Conservation (phyloP, 306 rosid genomes). For the Sicyos edulis region DNA sequence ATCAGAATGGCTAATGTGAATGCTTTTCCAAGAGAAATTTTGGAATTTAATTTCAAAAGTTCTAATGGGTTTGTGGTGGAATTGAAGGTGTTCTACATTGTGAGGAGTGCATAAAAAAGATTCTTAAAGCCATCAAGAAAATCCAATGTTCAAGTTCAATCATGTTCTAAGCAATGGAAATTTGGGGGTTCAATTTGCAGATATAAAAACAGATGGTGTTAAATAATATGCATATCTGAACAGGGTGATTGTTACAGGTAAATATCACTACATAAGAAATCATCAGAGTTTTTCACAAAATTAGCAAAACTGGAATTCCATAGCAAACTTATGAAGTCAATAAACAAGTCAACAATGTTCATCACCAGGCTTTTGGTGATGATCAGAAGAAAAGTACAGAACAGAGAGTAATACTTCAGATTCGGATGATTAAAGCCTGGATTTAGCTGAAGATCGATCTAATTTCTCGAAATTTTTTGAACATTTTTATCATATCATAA, state of each 20-base stretch:
- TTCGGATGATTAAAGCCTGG: too few relatives aligned
- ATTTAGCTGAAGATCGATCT: background rate
- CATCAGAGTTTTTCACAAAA: conserved; percentile 55
- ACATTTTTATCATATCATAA: conserved; percentile 1
- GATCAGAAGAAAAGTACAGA: too few relatives aligned
- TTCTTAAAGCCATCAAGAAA: too few relatives aligned
- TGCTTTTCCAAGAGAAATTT: background rate
- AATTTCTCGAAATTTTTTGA: background rate
- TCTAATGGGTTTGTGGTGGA: conserved; percentile 47
- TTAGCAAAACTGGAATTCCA: conserved; percentile 48
- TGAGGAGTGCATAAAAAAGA: conserved; percentile 68
- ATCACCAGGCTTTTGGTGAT: background rate
- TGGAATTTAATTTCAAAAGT: background rate
- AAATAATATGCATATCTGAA: conserved; percentile 52
- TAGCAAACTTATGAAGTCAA: conserved; percentile 41
- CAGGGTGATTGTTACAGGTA: conserved; percentile 70
- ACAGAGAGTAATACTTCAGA: too few relatives aligned
- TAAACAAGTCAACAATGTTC: conserved; percentile 5
- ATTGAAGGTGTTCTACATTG: conserved; percentile 81
- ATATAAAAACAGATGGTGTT: conserved; percentile 68
- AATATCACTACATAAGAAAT: conserved; percentile 60
- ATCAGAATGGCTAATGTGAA: conserved; percentile 9
- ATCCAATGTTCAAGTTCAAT: background rate
- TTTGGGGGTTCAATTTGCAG: conserved; percentile 26
- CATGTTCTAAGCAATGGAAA: background rate